A percentile compares a stretch with the other conserved stretches of the same genome.
Conservation (phyloP, 805 yeast species). For the Wickerhamiella brachini region DNA sequence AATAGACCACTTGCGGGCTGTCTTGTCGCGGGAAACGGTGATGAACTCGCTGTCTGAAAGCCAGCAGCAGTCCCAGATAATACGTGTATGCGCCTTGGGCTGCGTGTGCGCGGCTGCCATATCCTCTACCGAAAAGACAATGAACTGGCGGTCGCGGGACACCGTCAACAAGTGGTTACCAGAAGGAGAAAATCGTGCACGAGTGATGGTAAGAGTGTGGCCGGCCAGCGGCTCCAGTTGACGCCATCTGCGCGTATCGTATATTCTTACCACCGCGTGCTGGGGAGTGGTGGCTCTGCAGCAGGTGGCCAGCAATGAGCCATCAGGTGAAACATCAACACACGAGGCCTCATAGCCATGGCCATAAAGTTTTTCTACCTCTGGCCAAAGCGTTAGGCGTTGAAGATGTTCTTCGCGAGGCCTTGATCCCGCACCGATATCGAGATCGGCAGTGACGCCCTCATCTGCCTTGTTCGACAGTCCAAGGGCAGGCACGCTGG, state of each 20-base stretch:
- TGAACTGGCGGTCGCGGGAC: slow-evolving; percentile 78
- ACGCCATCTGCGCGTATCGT: slow-evolving; percentile 43
- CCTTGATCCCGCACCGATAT: slow-evolving; percentile 33
- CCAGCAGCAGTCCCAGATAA: slow-evolving; percentile 95
- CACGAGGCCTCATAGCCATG: slow-evolving; percentile 92
- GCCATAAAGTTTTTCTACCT: slow-evolving; percentile 85
- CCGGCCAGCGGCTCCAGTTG: slow-evolving; percentile 37
- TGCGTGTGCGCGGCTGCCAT: slow-evolving; percentile 21
- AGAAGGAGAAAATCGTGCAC: slow-evolving; percentile 61
- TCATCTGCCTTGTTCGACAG: slow-evolving; percentile 73
- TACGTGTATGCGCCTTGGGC: slow-evolving; percentile 76
- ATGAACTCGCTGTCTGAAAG: slow-evolving; percentile 37
- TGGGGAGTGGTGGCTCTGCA: slow-evolving; percentile 72
- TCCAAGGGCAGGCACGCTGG: slow-evolving; percentile 85
- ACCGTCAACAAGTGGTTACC: slow-evolving; percentile 56
- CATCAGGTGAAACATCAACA: slow-evolving; percentile 55
- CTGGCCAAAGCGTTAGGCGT: slow-evolving; percentile 89
- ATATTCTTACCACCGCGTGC: slow-evolving; percentile 77
- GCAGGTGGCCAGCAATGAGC: slow-evolving; percentile 65
- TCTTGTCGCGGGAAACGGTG: slow-evolving; percentile 80
- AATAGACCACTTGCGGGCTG: slow-evolving; percentile 34
- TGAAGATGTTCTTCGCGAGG: slow-evolving; percentile 89
- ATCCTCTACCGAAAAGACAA: slow-evolving; percentile 46
- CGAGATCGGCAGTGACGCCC: slow-evolving; percentile 13
- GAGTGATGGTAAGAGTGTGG: slow-evolving; percentile 77